Percentiles rank a stretch among this genome's conserved stretches.
Evolutionary conservation across 441 rosid species (phyloP).

Genomic region (Populus hybrid): DNA sequence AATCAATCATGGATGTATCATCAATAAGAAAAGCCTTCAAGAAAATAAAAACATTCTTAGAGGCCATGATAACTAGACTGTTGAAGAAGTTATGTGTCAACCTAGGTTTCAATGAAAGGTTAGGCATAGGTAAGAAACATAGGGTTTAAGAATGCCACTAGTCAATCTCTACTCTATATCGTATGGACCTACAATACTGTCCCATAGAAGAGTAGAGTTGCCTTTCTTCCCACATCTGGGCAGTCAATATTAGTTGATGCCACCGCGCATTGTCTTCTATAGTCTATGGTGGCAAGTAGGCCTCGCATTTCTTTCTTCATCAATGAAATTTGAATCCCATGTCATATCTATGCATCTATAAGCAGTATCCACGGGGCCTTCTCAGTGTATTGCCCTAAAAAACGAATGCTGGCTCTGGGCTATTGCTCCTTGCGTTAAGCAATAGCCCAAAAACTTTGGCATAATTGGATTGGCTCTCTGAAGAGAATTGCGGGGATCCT

Average conservation of each 20-base stretch:
- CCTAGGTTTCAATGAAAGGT: slow-evolving; percentile 4
- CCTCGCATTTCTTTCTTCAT: background rate
- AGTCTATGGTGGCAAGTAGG: background rate
- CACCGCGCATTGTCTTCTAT: slow-evolving; percentile 13
- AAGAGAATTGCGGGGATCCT: background rate
- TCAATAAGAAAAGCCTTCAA: background rate
- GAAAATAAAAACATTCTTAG: background rate
- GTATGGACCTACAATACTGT: slow-evolving; percentile 1
- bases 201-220: background rate
- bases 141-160: slow-evolving; percentile 13
- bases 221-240: slow-evolving; percentile 2
- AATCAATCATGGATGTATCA: background rate
- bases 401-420: background rate
- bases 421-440: background rate
- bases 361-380: background rate
- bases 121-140: background rate
- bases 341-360: background rate
- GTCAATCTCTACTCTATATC: slow-evolving; percentile 18
- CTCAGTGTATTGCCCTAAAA: too few relatives aligned
- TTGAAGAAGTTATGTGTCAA: slow-evolving; percentile 6
- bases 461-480: background rate
- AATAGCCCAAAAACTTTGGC: background rate
- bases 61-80: background rate
- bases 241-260: slow-evolving; percentile 32
- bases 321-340: background rate